Conservation (phyloP, 2,329 filamentous ascomycete species). For the Hymenoscyphus albidus region DNA sequence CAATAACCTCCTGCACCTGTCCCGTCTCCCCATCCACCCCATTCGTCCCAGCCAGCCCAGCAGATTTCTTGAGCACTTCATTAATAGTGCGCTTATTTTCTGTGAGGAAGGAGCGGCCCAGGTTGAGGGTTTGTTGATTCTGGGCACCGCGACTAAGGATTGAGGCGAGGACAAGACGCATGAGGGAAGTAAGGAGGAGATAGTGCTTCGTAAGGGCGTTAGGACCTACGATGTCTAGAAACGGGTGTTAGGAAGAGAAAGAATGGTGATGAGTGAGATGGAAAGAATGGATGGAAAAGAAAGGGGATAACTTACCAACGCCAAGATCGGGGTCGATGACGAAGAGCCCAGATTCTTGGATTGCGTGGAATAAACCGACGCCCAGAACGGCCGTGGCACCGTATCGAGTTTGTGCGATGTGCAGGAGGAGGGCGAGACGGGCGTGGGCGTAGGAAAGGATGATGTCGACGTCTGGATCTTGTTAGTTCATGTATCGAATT, state of each 20-base stretch:
- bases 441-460: conserved; percentile 55
- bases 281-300: conserved; percentile 11
- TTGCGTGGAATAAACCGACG: conserved; percentile 76
- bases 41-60: conserved; percentile 61
- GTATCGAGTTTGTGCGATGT: conserved; percentile 76
- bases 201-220: conserved; percentile 48
- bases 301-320: conserved; percentile 47
- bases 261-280: background rate
- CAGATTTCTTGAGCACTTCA: conserved; percentile 84
- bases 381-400: conserved; percentile 87
- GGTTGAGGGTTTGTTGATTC: conserved; percentile 67
- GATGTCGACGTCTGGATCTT: conserved; percentile 35
- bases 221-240: conserved; percentile 31
- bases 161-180: conserved; percentile 77
- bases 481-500: conserved; percentile 14
- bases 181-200: conserved; percentile 71
- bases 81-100: conserved; percentile 82
- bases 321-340: conserved; percentile 88
- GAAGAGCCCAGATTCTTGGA: conserved; percentile 83
- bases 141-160: conserved; percentile 78
- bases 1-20: conserved; percentile 52
- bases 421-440: conserved; percentile 75
- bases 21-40: background rate
- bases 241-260: no score
- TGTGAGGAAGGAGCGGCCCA: conserved; percentile 74